phyloP scores from a whole-genome alignment of 2,329 filamentous ascomycete species.

The Mycosphaerelloides madeirae region DNA sequence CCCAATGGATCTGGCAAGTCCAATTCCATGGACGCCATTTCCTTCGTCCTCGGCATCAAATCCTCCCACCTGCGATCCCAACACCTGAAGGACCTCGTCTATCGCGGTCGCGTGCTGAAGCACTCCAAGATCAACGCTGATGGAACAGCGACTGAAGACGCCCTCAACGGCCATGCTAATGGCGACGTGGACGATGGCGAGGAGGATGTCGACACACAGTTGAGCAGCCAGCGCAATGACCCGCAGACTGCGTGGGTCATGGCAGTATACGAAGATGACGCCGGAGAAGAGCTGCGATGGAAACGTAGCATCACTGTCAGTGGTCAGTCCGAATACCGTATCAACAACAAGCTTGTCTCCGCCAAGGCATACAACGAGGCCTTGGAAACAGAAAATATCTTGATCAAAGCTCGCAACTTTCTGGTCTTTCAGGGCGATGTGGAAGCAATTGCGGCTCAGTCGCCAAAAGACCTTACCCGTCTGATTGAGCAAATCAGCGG shows the following conservation, averaged over 20 bases:
- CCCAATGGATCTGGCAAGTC: slow-evolving; percentile 99
- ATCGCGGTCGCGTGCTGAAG: slow-evolving; percentile 87
- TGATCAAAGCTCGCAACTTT: slow-evolving; percentile 97
- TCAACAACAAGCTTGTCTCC: slow-evolving; percentile 85
- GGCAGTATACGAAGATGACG: slow-evolving; percentile 97
- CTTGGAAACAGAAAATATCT: slow-evolving; percentile 87
- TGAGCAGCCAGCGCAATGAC: slow-evolving; percentile 65
- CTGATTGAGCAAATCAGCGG: slow-evolving; percentile 97
- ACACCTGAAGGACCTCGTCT: slow-evolving; percentile 90
- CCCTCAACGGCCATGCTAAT: slow-evolving; percentile 32
- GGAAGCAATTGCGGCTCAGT: slow-evolving; percentile 92
- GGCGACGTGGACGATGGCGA: slow-evolving; percentile 55
- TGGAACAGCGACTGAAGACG: slow-evolving; percentile 60
- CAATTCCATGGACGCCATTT: slow-evolving; percentile 99
- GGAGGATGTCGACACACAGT: slow-evolving; percentile 51
- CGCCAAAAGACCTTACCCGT: slow-evolving; percentile 85
- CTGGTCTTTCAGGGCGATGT: slow-evolving; percentile 98
- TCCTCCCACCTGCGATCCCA: slow-evolving; percentile 95
- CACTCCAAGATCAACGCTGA: slow-evolving; percentile 91
- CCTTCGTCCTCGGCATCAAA: slow-evolving; percentile 96
- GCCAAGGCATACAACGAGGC: slow-evolving; percentile 91
- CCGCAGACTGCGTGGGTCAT: slow-evolving; percentile 97
- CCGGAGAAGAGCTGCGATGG: slow-evolving; percentile 91
- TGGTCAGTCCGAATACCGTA: slow-evolving; percentile 90
- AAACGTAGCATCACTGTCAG: slow-evolving; percentile 87